Evolutionary conservation across 331 rosid genomes (phyloP).

Genomic region (Rhamnella rubrinervis): DNA sequence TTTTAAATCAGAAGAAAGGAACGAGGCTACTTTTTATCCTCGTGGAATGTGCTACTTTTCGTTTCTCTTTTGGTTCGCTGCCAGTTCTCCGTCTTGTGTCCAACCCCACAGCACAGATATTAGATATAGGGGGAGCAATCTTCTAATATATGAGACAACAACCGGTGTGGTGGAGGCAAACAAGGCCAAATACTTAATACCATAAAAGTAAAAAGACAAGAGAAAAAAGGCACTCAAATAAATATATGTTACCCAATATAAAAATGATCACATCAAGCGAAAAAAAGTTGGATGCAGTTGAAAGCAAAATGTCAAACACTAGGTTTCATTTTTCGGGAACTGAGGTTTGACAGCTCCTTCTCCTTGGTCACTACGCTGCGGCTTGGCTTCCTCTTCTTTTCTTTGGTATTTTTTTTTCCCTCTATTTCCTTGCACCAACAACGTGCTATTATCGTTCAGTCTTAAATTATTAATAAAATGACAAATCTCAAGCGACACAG

Average conservation of each 20-base stretch:
- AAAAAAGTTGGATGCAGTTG: slow-evolving; percentile 32
- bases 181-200: slow-evolving; percentile 19
- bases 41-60: slow-evolving; percentile 14
- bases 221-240: slow-evolving; percentile 1
- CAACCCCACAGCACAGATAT: slow-evolving; percentile 11
- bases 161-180: slow-evolving; percentile 21
- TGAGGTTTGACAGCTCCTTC: slow-evolving; percentile 46
- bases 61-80: background rate
- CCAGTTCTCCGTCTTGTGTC: slow-evolving; percentile 4
- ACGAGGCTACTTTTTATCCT: slow-evolving; percentile 4
- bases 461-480: too few relatives aligned
- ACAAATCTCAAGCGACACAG: too few relatives aligned
- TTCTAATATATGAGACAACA: background rate
- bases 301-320: slow-evolving; percentile 79
- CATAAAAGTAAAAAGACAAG: slow-evolving; percentile 12
- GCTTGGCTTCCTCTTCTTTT: background rate
- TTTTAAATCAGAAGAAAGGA: background rate
- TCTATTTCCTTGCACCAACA: too few relatives aligned
- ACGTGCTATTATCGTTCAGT: too few relatives aligned
- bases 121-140: background rate
- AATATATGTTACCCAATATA: too few relatives aligned
- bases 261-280: background rate
- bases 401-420: background rate
- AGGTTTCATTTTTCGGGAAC: slow-evolving; percentile 53
- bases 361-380: slow-evolving; percentile 30